Evolutionary conservation across 106 monocot species (phyloP), one percentile per base, ranked within the genome.

Genomic region (Narthecium ossifragum): DNA sequence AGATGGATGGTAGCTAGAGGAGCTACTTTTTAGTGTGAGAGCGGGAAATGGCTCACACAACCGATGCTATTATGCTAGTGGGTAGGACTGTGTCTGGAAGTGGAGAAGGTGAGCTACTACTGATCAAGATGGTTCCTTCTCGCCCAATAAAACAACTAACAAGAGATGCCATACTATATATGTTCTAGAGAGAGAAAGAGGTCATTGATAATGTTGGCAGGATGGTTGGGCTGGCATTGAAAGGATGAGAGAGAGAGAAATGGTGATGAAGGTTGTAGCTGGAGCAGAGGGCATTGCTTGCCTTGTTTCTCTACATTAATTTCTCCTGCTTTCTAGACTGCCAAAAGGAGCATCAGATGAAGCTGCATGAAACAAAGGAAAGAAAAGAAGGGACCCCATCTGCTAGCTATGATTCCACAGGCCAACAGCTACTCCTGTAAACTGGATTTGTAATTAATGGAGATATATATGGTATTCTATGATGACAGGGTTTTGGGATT

Each of bases 201-300:
- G 43, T 43, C 43, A 43, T 11, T 43, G 43, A 43, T 43, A 43
- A 43, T 43, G 43, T 41, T 41, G 41, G 41, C 41, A 41, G 41
- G 17, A 41, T 41, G 3, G 41, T 11, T 41, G 41, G 41, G 18
- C 18, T 43, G 43, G 43, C 43, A 43, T 43, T 43, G 10, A 17
- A 3, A 43, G 3, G 12, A 43, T 0, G 18, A 6, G 43, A 18
- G 14, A 18, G 43, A 17, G 2, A 13, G 18, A 43, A 43, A 10
- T 43, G 43, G 4, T 43, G 43, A 0, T 43, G 18, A 43, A 17
- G 43, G 43, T 1, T 7, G 12, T 18, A 13, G 18, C 43, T 43
- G 43, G 18, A 43, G 18, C 6, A 43, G 17, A 43, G 2, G 17
- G 17, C 14, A 17, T 43, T 43, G 12, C 43, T 43, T 43, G 43